Conservation (phyloP, 257 asterid genomes). For the Plantago ovata region DNA sequence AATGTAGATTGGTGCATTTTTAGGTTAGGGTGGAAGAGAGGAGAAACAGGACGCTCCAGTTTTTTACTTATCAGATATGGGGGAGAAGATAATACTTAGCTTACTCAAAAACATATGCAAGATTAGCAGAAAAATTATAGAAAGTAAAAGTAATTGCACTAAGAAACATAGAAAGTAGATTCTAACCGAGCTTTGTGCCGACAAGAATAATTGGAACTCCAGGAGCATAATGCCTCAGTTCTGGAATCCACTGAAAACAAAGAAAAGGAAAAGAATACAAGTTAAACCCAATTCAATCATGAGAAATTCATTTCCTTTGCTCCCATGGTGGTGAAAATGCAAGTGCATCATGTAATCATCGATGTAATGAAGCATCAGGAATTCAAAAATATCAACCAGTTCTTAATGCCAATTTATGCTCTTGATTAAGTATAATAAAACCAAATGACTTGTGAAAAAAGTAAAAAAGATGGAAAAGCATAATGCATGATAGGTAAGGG, state of each 20-base stretch:
- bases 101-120: neutral
- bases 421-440: constrained; percentile 4
- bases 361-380: neutral
- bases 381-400: constrained; percentile 7
- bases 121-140: neutral
- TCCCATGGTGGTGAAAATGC: neutral
- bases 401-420: neutral
- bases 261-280: constrained; percentile 3
- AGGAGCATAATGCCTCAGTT: constrained; percentile 83
- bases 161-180: constrained; percentile 19
- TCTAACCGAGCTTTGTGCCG: constrained; percentile 84
- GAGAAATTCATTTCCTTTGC: neutral
- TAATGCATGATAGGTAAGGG: neutral
- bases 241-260: constrained; percentile 77
- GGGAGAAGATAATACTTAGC: too few species aligned
- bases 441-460: neutral
- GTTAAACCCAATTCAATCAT: constrained; percentile 14
- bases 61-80: too few species aligned
- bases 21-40: too few species aligned
- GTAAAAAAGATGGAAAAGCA: neutral
- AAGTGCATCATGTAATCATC: too few species aligned
- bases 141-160: neutral
- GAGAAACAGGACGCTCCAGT: too few species aligned
- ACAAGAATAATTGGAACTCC: constrained; percentile 81
- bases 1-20: too few species aligned